Base-by-base conservation (phyloP, 140 eudicot genomes). In the Cichorium intybus region DNA sequence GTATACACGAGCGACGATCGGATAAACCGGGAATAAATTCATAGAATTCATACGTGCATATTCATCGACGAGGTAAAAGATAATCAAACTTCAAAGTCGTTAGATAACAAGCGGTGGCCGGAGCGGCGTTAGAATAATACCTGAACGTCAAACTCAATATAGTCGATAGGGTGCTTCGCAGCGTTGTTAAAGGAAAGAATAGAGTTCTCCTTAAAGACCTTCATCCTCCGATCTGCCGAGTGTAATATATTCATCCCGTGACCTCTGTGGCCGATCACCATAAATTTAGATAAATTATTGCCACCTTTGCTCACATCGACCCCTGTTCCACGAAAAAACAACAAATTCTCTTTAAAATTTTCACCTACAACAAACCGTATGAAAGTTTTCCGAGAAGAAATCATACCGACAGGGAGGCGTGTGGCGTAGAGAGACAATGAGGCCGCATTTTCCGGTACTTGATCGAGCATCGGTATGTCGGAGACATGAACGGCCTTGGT, bases 61-160 rank as follows among this genome's bases (percentile, higher is more conserved):
- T 60, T 33, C 52, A 47, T 5, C 11, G 26, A 64, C 24, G 15
- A 26, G 27, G 18, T 24, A 4, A 62, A 7, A 6, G 23, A 2
- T n/a, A n/a, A n/a, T n/a, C 7, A 7, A n/a, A 45, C 15, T 15
- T 8, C 10, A 17, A 16, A 9, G 14, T 0, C 43, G 15, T 8
- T 2, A 1, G 16, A 0, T 11, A 39, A 16, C 4, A 20, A 10
- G 1, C 20, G 8, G 26, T 43, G 20, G 64, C 21, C 15, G 55
- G 52, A 37, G 16, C 33, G 23, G 22, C 33, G 55, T 57, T 29
- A 17, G 24, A 24, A 56, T 43, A 22, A 22, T 74, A 91, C 98
- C 95, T 92, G 96, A 84, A 92, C 98, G 69, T 92, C 98, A 68
- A 88, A 92, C 74, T 92, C 96, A 56, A 92, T 68, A 74, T 55